These are phyloP conservation scores for Zygotorulaspora chibaensis DNA, from an alignment of 805 yeast species.

Conservation along the genomic window DNA sequence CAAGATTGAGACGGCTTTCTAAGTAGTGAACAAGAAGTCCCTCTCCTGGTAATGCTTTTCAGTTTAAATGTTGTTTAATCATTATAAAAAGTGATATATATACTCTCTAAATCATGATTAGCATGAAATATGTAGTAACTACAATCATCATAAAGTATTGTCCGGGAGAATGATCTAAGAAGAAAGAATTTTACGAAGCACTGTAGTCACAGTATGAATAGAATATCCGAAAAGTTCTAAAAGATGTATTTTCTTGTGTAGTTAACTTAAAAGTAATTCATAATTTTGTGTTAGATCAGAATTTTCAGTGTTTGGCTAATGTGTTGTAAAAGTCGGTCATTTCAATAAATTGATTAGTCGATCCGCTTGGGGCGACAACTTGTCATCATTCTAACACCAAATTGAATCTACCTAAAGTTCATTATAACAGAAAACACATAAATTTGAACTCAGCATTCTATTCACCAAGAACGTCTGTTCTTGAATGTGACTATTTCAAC, in stretches of 20 bases:
- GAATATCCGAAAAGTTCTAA: conserved; percentile 1
- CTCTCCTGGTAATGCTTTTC: neutral
- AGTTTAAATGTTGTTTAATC: conserved; percentile 9
- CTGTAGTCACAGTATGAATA: neutral
- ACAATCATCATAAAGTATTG: conserved; percentile 10
- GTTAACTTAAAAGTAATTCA: neutral
- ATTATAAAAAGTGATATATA: neutral
- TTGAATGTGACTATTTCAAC: neutral
- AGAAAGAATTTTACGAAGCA: neutral
- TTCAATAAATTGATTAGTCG: conserved; percentile 21
- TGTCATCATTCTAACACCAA: conserved; percentile 30
- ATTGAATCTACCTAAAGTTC: neutral
- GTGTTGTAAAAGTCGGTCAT: conserved; percentile 29
- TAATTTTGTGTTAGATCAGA: conserved; percentile 27
- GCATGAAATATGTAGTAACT: conserved; percentile 30
- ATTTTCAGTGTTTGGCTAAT: conserved; percentile 40
- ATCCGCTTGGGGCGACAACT: conserved; percentile 43
- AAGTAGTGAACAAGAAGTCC: neutral
- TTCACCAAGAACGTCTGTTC: conserved; percentile 24
- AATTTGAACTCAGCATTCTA: conserved; percentile 5
- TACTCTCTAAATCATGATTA: conserved; percentile 31
- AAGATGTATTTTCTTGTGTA: no score
- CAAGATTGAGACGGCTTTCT: no score
- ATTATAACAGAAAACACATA: neutral
- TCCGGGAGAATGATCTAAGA: conserved; percentile 2